A percentile compares a stretch with the other conserved stretches of the same genome.
phyloP scores from a whole-genome alignment of 2,329 filamentous ascomycete species.

The Fusarium incarnatum region DNA sequence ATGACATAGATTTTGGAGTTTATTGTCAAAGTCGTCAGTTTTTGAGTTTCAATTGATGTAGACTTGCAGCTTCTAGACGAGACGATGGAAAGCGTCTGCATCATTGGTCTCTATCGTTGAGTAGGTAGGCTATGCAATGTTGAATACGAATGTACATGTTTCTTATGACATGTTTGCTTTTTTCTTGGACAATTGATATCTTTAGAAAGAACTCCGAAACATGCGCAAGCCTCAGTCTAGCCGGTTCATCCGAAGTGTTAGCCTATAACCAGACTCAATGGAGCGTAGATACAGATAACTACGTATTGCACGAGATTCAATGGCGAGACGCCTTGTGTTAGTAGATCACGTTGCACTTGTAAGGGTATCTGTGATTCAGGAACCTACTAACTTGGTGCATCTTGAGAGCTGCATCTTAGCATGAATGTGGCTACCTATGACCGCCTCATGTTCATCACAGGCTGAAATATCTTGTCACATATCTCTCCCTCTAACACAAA shows the following conservation, averaged over 20 bases:
- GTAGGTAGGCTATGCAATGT: not conserved
- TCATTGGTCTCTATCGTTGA: slow-evolving; percentile 2
- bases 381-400: not conserved
- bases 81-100: slow-evolving; percentile 1
- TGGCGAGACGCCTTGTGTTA: slow-evolving; percentile 21
- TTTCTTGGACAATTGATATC: slow-evolving; percentile 10
- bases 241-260: slow-evolving; percentile 12
- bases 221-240: slow-evolving; percentile 10
- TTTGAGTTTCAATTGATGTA: slow-evolving; percentile 22
- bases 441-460: slow-evolving; percentile 4
- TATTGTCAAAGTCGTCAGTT: not conserved
- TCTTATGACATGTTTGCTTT: slow-evolving; percentile 21
- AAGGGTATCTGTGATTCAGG: slow-evolving; percentile 11
- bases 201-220: slow-evolving; percentile 19
- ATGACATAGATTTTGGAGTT: not conserved
- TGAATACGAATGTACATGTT: not conserved
- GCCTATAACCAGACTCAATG: slow-evolving; percentile 7
- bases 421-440: not conserved
- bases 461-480: slow-evolving; percentile 29
- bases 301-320: slow-evolving; percentile 30
- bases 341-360: slow-evolving; percentile 30
- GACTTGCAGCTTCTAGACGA: slow-evolving; percentile 3
- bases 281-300: slow-evolving; percentile 3
- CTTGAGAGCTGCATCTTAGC: not conserved
- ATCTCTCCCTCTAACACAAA: not conserved